phyloP scores from a whole-genome alignment of 1,139 yeast species.

The Debaryomyces udenii region DNA sequence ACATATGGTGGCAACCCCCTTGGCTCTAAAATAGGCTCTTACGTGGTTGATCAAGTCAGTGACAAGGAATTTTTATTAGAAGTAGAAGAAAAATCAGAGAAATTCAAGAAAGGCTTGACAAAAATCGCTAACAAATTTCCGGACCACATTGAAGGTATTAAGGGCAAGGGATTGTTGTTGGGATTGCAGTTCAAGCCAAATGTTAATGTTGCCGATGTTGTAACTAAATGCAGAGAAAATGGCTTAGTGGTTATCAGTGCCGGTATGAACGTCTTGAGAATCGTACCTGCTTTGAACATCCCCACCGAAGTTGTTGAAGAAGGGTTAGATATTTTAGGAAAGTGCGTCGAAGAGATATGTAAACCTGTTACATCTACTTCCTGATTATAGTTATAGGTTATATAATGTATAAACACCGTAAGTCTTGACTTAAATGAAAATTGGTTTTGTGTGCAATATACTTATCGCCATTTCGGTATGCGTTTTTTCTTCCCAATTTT shows the following conservation, averaged over 20 bases:
- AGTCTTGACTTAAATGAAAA: no score
- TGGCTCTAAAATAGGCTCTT: constrained; percentile 79
- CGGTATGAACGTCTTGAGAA: constrained; percentile 85
- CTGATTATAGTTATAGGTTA: neutral
- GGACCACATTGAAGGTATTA: constrained; percentile 61
- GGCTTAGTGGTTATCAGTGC: constrained; percentile 88
- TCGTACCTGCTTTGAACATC: constrained; percentile 91
- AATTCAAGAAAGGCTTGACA: constrained; percentile 53
- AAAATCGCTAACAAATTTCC: constrained; percentile 60
- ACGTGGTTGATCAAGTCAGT: constrained; percentile 71
- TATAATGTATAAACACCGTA: no score
- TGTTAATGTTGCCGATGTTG: constrained; percentile 67
- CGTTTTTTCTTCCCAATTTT: no score
- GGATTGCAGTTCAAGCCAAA: constrained; percentile 70
- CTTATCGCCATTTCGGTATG: no score
- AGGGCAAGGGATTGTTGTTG: constrained; percentile 86
- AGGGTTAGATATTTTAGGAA: constrained; percentile 68
- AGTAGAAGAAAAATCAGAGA: constrained; percentile 61
- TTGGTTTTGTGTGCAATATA: no score
- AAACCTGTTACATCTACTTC: neutral
- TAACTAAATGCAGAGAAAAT: constrained; percentile 68
- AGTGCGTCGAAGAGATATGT: constrained; percentile 20
- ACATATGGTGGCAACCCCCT: constrained; percentile 98
- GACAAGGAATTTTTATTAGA: constrained; percentile 58
- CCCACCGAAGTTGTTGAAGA: constrained; percentile 65